Percentiles rank a stretch among this genome's conserved stretches.
These are phyloP conservation scores for Raddia distichophylla DNA, from an alignment of 176 grass and related monocot genomes.

Conservation along the genomic window DNA sequence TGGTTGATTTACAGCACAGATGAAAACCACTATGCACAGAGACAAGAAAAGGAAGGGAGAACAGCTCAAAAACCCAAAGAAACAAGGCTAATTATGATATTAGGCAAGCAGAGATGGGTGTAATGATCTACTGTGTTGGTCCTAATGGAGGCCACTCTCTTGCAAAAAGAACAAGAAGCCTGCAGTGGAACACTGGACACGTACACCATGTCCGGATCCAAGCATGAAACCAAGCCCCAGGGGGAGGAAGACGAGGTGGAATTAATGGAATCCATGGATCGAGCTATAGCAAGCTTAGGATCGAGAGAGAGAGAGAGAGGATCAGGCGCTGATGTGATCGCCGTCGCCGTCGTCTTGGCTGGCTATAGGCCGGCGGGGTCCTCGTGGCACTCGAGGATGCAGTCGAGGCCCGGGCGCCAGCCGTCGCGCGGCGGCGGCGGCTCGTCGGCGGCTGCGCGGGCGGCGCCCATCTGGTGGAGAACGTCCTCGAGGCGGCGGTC, in stretches of 20 bases:
- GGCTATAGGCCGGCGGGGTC: neutral
- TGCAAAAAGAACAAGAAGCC: constrained; percentile 5
- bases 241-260: neutral
- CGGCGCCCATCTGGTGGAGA: constrained; percentile 50
- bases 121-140: neutral
- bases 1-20: neutral
- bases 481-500: constrained; percentile 69
- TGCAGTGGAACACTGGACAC: neutral
- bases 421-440: neutral
- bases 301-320: no score
- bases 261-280: neutral
- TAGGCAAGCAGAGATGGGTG: neutral
- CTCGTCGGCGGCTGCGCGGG: neutral
- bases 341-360: no score
- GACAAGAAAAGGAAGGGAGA: neutral
- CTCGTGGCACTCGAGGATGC: constrained; percentile 57
- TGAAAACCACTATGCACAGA: constrained; percentile 23
- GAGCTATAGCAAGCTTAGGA: neutral
- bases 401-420: constrained; percentile 53
- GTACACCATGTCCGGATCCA: constrained; percentile 1
- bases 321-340: neutral
- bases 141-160: constrained; percentile 13
- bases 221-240: neutral
- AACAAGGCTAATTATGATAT: neutral
- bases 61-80: neutral